These are phyloP conservation scores for Starmerella apicola DNA, from an alignment of 805 yeast species.

Conservation along the genomic window DNA sequence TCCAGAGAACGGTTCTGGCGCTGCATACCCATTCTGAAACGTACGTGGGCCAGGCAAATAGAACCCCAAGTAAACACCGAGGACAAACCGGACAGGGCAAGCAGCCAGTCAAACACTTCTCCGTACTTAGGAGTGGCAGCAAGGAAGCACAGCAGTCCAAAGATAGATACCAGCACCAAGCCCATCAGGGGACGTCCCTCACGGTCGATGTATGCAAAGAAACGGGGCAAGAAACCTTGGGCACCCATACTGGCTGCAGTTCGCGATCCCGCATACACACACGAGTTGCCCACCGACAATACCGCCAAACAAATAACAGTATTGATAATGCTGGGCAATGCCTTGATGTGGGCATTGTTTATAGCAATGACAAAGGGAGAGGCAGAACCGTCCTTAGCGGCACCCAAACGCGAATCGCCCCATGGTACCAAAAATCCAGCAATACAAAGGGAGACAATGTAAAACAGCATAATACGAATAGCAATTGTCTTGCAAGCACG, in stretches of 20 bases:
- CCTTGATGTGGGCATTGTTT: slow-evolving; percentile 49
- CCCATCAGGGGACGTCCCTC: slow-evolving; percentile 69
- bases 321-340: slow-evolving; percentile 56
- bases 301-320: slow-evolving; percentile 57
- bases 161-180: slow-evolving; percentile 33
- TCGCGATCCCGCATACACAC: slow-evolving; percentile 57
- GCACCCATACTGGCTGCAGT: slow-evolving; percentile 53
- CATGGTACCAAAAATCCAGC: slow-evolving; percentile 62
- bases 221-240: slow-evolving; percentile 48
- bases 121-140: slow-evolving; percentile 44
- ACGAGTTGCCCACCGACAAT: slow-evolving; percentile 61
- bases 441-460: slow-evolving; percentile 43
- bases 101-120: slow-evolving; percentile 54
- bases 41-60: slow-evolving; percentile 50
- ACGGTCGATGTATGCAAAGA: slow-evolving; percentile 52
- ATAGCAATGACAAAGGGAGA: slow-evolving; percentile 71
- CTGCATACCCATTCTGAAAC: slow-evolving; percentile 49
- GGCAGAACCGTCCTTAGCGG: slow-evolving; percentile 46
- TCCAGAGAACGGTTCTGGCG: slow-evolving; percentile 55
- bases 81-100: slow-evolving; percentile 63
- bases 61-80: slow-evolving; percentile 69
- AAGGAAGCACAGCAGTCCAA: slow-evolving; percentile 48
- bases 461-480: slow-evolving; percentile 68
- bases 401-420: slow-evolving; percentile 36
- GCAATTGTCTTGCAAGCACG: slow-evolving; percentile 67